Evolutionary conservation across 2,329 filamentous ascomycete genomes (phyloP).

Genomic region (Colletotrichum plurivorum): DNA sequence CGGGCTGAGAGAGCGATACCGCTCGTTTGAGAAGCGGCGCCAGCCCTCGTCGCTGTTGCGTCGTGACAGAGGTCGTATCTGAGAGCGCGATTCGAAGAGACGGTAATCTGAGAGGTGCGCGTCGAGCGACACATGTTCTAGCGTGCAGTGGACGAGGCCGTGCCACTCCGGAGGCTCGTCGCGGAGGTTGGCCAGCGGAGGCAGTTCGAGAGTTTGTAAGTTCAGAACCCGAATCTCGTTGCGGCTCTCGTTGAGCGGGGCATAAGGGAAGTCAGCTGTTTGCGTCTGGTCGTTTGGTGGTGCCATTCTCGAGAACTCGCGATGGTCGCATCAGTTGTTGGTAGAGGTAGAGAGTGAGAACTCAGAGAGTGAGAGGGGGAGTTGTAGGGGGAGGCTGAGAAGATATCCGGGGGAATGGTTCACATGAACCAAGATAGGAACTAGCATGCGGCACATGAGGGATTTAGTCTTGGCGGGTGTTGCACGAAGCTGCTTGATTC

Average conservation of each 20-base stretch:
- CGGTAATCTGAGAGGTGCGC: constrained; percentile 24
- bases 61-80: constrained; percentile 2
- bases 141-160: constrained; percentile 27
- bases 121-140: constrained; percentile 27
- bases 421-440: too few species aligned
- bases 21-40: constrained; percentile 28
- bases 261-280: constrained; percentile 1
- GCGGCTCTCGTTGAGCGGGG: constrained; percentile 8
- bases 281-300: neutral
- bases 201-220: constrained; percentile 23
- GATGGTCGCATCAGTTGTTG: neutral
- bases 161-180: constrained; percentile 32
- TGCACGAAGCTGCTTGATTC: neutral
- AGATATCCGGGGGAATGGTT: too few species aligned
- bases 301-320: neutral
- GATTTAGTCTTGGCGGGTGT: constrained; percentile 15
- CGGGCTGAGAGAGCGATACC: constrained; percentile 20
- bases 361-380: too few species aligned
- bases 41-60: constrained; percentile 29
- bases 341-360: neutral
- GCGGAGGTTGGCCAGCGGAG: constrained; percentile 22
- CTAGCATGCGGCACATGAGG: constrained; percentile 4
- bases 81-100: constrained; percentile 9
- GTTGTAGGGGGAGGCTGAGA: too few species aligned
- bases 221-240: constrained; percentile 33